Evolutionary conservation across 2,329 filamentous ascomycete species (phyloP).

Genomic region (Uncinocarpus reesii): DNA sequence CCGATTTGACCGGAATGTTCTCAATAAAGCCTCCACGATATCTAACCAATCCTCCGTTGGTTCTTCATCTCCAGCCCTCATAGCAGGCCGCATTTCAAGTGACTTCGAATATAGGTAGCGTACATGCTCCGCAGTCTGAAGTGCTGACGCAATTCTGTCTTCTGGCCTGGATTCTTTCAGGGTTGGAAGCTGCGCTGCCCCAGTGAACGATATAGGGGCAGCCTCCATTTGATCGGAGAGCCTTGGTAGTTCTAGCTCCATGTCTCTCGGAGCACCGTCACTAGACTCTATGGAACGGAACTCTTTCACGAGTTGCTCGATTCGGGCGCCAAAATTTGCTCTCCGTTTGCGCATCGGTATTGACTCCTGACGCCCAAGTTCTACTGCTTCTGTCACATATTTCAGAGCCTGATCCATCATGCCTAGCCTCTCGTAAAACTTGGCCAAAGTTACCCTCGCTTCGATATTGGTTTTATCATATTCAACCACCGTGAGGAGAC

Average conservation of each 20-base stretch:
- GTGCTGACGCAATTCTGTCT: not conserved
- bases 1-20: slow-evolving; percentile 51
- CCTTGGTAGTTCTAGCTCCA: slow-evolving; percentile 18
- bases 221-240: slow-evolving; percentile 20
- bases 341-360: slow-evolving; percentile 25
- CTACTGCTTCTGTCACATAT: slow-evolving; percentile 64
- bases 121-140: slow-evolving; percentile 23
- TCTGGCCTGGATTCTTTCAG: not conserved
- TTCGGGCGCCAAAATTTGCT: slow-evolving; percentile 21
- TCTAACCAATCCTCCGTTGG: slow-evolving; percentile 49
- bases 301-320: slow-evolving; percentile 34
- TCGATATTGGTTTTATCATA: slow-evolving; percentile 62
- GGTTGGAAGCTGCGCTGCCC: not conserved
- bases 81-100: slow-evolving; percentile 38
- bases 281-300: slow-evolving; percentile 25
- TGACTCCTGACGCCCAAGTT: slow-evolving; percentile 43
- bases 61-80: slow-evolving; percentile 42
- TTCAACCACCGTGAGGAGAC: slow-evolving; percentile 63
- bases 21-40: slow-evolving; percentile 47
- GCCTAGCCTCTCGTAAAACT: slow-evolving; percentile 67
- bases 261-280: slow-evolving; percentile 15
- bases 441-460: slow-evolving; percentile 67
- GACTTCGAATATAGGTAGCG: slow-evolving; percentile 38
- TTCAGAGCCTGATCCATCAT: slow-evolving; percentile 67
- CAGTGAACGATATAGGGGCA: slow-evolving; percentile 6